phyloP scores from a whole-genome alignment of 2,329 filamentous ascomycete species.

The Aspergillus pseudoglaucus region DNA sequence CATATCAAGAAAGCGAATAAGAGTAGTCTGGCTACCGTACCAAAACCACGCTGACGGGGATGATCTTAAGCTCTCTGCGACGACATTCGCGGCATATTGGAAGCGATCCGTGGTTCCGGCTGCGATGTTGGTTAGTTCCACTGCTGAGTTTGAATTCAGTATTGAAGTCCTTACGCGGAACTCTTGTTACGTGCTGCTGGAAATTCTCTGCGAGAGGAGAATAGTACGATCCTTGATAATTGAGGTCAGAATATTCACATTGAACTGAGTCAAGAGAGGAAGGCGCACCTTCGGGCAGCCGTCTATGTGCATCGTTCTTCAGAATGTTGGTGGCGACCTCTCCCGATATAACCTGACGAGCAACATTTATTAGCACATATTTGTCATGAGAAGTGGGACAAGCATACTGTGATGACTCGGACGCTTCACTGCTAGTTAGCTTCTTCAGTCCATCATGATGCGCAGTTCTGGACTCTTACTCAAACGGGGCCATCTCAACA shows the following conservation, averaged over 20 bases:
- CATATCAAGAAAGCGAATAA: not conserved
- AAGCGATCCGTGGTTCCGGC: not conserved
- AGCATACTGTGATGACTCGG: constrained; percentile 1
- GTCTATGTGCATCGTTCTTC: not conserved
- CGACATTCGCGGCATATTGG: not conserved
- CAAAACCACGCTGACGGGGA: not conserved
- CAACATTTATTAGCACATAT: too few relatives aligned
- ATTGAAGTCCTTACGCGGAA: not conserved
- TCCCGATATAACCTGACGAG: constrained; percentile 3
- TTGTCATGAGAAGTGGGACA: too few relatives aligned
- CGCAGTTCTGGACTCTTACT: not conserved
- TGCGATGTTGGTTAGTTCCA: not conserved
- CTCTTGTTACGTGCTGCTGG: not conserved
- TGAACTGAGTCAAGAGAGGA: not conserved
- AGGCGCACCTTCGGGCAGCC: not conserved
- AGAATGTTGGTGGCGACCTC: constrained; percentile 6
- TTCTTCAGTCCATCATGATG: too few relatives aligned
- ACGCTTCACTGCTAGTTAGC: not conserved
- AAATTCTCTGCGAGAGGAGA: not conserved
- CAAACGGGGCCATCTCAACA: constrained; percentile 6
- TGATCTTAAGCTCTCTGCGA: not conserved
- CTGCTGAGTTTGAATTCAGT: not conserved
- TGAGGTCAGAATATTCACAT: too few relatives aligned
- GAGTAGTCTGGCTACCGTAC: not conserved
- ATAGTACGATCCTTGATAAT: too few relatives aligned